These are phyloP conservation scores for Trypanosoma brucei DNA, from an alignment of 208 protist genomes.

Conservation along the genomic window DNA sequence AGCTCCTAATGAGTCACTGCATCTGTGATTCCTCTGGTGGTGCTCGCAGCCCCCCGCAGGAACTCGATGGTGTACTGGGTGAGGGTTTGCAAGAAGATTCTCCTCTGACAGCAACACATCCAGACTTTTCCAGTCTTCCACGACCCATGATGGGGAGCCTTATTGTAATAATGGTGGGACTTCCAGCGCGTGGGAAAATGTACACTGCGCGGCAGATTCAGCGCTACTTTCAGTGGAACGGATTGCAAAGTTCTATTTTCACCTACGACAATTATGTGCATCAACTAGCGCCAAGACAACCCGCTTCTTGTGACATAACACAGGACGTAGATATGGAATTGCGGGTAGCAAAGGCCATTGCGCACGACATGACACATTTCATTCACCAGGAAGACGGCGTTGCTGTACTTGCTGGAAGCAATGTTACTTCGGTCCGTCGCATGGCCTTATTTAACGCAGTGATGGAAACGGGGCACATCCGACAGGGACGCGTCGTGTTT, in stretches of 20 bases:
- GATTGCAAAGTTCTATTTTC: constrained; percentile 73
- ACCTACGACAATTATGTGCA: constrained; percentile 51
- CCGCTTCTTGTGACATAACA: background rate
- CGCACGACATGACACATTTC: constrained; percentile 64
- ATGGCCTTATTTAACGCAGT: constrained; percentile 65
- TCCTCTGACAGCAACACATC: constrained; percentile 33
- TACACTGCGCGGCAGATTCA: constrained; percentile 87
- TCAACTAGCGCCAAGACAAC: constrained; percentile 17
- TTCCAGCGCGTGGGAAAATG: constrained; percentile 86
- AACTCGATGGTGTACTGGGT: background rate
- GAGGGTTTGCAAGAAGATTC: constrained; percentile 14
- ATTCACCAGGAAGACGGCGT: constrained; percentile 57
- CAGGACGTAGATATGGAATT: constrained; percentile 34
- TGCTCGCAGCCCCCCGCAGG: background rate
- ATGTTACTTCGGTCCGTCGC: constrained; percentile 51
- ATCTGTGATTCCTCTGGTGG: constrained; percentile 22
- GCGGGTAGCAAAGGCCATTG: constrained; percentile 35
- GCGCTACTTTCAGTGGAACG: constrained; percentile 90
- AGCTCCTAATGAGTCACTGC: constrained; percentile 31
- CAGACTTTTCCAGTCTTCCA: constrained; percentile 71
- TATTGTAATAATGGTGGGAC: constrained; percentile 89
- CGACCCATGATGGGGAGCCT: constrained; percentile 83
- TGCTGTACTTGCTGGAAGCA: constrained; percentile 71
- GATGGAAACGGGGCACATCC: constrained; percentile 54
- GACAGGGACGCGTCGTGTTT: constrained; percentile 69